Percentiles rank a stretch among this genome's conserved stretches.
phyloP scores from a whole-genome alignment of 805 yeast genomes.

The Starmerella kuoi region DNA sequence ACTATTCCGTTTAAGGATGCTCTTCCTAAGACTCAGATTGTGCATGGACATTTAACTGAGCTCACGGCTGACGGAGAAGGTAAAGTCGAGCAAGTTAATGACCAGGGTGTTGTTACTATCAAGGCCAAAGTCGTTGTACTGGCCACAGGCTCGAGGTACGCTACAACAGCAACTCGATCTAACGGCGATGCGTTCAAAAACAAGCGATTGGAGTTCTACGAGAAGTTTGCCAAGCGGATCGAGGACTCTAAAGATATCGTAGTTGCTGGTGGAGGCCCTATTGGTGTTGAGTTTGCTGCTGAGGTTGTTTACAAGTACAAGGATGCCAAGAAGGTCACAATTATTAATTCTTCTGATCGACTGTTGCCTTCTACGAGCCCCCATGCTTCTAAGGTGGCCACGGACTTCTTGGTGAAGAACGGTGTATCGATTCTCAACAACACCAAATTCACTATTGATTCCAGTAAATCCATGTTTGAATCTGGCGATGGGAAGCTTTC shows the following conservation, averaged over 20 bases:
- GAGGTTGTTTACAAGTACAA: conserved; percentile 4
- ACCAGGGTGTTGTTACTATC: neutral
- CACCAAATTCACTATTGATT: neutral
- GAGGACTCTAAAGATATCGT: neutral
- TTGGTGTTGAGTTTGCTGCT: conserved; percentile 11
- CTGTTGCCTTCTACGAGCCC: neutral
- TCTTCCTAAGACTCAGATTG: conserved; percentile 1
- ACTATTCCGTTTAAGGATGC: neutral
- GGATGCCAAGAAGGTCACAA: conserved; percentile 1
- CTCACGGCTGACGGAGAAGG: conserved; percentile 2
- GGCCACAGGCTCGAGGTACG: conserved; percentile 7
- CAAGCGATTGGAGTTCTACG: conserved; percentile 3
- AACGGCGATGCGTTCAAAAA: neutral
- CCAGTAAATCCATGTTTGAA: neutral
- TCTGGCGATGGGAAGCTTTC: neutral
- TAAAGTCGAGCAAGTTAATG: neutral
- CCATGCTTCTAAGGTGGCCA: conserved; percentile 1
- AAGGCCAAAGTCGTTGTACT: conserved; percentile 7
- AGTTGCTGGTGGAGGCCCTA: conserved; percentile 7
- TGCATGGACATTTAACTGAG: conserved; percentile 6
- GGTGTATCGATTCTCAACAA: neutral
- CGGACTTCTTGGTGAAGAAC: neutral
- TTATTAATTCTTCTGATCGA: conserved; percentile 2
- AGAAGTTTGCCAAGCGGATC: neutral
- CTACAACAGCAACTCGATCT: neutral